Conservation (phyloP, 192 early-diverging fungal species). For the Coemansia sp. region DNA sequence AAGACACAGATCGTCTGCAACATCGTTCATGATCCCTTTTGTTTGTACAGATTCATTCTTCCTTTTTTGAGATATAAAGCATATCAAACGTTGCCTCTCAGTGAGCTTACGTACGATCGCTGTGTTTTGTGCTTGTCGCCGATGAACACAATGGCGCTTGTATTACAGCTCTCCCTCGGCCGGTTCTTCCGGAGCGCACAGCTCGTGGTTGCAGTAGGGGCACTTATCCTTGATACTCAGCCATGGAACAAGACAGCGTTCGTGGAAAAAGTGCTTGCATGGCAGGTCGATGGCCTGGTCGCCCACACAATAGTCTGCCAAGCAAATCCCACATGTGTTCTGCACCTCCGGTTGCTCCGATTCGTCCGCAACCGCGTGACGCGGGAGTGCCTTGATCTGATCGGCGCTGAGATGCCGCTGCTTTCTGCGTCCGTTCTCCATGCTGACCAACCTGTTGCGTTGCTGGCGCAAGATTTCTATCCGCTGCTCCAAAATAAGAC, state of each 20-base stretch:
- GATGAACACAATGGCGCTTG: background rate
- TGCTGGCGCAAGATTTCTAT: conserved; percentile 3
- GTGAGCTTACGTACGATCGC: too few species aligned
- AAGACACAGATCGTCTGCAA: background rate
- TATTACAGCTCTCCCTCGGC: background rate
- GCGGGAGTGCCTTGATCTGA: conserved; percentile 3
- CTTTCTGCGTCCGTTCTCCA: background rate
- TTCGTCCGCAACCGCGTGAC: background rate
- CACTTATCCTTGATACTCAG: conserved; percentile 82
- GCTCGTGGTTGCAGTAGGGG: conserved; percentile 62
- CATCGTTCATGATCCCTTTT: background rate
- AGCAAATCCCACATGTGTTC: conserved; percentile 69
- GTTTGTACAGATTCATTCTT: background rate
- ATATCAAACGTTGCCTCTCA: too few species aligned
- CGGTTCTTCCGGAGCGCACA: conserved; percentile 5
- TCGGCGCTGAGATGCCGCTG: background rate
- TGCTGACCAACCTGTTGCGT: background rate
- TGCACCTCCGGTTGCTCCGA: background rate
- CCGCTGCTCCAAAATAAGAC: background rate
- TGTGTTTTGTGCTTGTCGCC: too few species aligned
- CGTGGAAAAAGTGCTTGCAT: conserved; percentile 85
- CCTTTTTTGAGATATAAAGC: background rate
- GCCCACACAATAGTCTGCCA: conserved; percentile 68
- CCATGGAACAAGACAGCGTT: conserved; percentile 80
- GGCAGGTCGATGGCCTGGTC: conserved; percentile 65